phyloP scores from a whole-genome alignment of 352 stramenopile genomes.

The Globisporangium heterothallicum region DNA sequence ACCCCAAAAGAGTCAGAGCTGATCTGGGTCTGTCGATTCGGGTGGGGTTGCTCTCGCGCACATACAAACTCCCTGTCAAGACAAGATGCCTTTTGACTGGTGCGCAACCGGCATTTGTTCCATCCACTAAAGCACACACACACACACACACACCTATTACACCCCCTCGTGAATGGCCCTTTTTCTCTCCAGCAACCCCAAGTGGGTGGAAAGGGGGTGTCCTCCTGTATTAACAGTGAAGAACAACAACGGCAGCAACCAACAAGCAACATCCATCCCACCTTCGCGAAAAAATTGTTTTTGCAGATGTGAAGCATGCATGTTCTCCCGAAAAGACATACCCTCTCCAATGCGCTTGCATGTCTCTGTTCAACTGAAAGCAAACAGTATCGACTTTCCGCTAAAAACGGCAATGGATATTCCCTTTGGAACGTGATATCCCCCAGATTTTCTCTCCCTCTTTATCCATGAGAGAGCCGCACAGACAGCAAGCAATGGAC shows the following conservation, averaged over 20 bases:
- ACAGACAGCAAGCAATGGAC: no score
- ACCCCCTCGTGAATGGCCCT: not conserved
- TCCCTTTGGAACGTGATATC: slow-evolving; percentile 4
- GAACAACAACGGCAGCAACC: not conserved
- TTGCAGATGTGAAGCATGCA: not conserved
- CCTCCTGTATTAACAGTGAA: not conserved
- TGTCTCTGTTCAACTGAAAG: not conserved
- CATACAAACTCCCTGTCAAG: no score
- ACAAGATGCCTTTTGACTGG: no score
- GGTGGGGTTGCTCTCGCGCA: no score
- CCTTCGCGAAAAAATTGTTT: slow-evolving; percentile 10
- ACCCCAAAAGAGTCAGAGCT: no score
- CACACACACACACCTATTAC: no score
- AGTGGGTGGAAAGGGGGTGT: slow-evolving; percentile 12
- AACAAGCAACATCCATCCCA: not conserved
- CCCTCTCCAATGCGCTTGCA: not conserved
- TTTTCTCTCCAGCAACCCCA: slow-evolving; percentile 6
- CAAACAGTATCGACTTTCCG: not conserved
- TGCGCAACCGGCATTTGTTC: no score
- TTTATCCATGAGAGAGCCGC: not conserved
- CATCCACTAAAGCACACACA: no score
- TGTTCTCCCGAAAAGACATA: not conserved
- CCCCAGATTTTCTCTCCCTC: slow-evolving; percentile 6
- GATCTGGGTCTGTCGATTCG: no score
- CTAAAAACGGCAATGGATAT: slow-evolving; percentile 8